These are phyloP conservation scores for Globisporangium parvum DNA, from an alignment of 352 stramenopile genomes.

Conservation along the genomic window DNA sequence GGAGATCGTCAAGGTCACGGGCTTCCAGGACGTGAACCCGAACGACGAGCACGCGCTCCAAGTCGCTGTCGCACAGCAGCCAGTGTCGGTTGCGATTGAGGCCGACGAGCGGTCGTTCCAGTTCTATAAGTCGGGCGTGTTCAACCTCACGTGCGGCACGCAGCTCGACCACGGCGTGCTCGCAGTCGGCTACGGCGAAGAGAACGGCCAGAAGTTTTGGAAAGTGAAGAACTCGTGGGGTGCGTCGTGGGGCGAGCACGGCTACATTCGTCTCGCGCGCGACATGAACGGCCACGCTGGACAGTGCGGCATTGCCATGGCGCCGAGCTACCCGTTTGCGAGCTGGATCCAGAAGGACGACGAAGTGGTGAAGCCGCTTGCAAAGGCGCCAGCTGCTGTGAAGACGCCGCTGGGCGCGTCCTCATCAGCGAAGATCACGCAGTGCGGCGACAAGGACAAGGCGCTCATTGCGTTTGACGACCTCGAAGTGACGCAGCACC, in stretches of 20 bases:
- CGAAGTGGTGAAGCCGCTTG: neutral
- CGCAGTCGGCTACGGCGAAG: conserved; percentile 92
- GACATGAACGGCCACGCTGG: conserved; percentile 34
- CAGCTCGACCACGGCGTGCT: conserved; percentile 97
- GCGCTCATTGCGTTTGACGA: conserved; percentile 62
- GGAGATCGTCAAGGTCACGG: conserved; percentile 79
- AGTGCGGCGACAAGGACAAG: conserved; percentile 67
- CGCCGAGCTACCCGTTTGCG: conserved; percentile 66
- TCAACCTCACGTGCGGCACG: conserved; percentile 79
- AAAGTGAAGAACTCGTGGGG: conserved; percentile 99
- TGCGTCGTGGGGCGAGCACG: conserved; percentile 86
- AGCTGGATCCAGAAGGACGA: conserved; percentile 26
- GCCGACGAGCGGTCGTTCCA: conserved; percentile 93
- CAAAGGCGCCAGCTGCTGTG: conserved; percentile 2
- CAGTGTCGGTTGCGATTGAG: conserved; percentile 93
- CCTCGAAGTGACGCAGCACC: conserved; percentile 51
- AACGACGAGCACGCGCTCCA: conserved; percentile 85
- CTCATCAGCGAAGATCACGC: conserved; percentile 72
- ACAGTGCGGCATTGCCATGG: conserved; percentile 71
- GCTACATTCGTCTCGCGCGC: conserved; percentile 91
- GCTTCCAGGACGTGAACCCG: conserved; percentile 83
- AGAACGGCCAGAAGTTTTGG: conserved; percentile 85
- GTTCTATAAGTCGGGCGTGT: conserved; percentile 95
- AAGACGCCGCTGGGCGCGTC: conserved; percentile 31
- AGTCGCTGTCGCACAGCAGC: conserved; percentile 89